phyloP scores from a whole-genome alignment of 2,329 filamentous ascomycete genomes.

The Didymella glomerata region DNA sequence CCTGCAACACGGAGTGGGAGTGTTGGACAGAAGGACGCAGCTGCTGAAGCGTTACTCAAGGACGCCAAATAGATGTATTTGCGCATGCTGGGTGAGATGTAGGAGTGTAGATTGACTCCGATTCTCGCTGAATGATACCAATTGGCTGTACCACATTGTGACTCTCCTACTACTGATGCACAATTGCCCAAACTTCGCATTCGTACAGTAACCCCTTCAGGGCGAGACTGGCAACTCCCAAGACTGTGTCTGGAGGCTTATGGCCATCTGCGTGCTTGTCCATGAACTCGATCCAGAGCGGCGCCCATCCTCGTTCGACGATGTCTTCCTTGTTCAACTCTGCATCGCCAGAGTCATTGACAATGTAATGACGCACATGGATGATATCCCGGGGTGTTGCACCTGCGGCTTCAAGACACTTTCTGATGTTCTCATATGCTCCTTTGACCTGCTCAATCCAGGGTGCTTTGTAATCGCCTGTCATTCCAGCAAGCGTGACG shows the following conservation, averaged over 20 bases:
- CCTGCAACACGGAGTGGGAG: constrained; percentile 54
- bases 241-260: constrained; percentile 49
- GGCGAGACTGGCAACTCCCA: constrained; percentile 48
- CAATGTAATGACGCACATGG: constrained; percentile 49
- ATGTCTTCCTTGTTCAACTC: constrained; percentile 35
- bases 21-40: constrained; percentile 56
- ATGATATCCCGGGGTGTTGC: constrained; percentile 49
- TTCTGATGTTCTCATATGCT: constrained; percentile 41
- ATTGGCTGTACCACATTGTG: background rate
- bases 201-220: constrained; percentile 45
- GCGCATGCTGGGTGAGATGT: background rate
- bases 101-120: background rate
- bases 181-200: constrained; percentile 45
- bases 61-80: constrained; percentile 39
- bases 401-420: constrained; percentile 39
- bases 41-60: constrained; percentile 57
- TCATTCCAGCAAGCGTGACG: constrained; percentile 47
- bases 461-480: constrained; percentile 32
- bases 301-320: constrained; percentile 44
- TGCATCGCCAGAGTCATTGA: constrained; percentile 43
- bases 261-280: constrained; percentile 44
- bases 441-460: constrained; percentile 41
- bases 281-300: constrained; percentile 49
- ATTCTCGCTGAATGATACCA: constrained; percentile 7
- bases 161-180: constrained; percentile 21